Evolutionary conservation across 2,329 filamentous ascomycete species (phyloP).

Genomic region (Myriosclerotinia duriaeana): DNA sequence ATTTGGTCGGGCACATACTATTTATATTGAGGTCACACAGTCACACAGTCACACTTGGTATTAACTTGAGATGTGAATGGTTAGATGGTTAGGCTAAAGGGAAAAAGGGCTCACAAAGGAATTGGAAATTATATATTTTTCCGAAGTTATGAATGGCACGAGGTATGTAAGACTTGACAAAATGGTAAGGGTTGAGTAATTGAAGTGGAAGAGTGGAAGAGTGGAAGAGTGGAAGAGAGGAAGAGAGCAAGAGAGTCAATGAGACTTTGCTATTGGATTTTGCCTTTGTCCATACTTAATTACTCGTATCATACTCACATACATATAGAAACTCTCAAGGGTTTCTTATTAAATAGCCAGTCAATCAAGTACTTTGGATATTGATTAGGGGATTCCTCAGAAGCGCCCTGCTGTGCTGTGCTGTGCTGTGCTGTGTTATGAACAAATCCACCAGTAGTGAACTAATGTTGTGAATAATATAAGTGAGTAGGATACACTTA

Average conservation of each 20-base stretch:
- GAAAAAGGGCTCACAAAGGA: background rate
- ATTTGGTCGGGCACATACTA: background rate
- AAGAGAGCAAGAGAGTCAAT: background rate
- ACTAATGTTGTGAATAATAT: background rate
- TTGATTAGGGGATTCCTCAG: background rate
- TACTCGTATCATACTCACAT: background rate
- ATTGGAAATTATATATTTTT: background rate
- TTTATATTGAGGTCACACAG: slow-evolving; percentile 6
- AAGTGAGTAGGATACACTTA: background rate
- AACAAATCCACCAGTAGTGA: background rate
- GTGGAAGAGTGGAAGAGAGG: no score
- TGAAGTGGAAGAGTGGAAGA: no score
- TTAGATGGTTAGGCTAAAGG: background rate
- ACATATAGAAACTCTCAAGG: background rate
- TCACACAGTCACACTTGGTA: background rate
- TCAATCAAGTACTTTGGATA: background rate
- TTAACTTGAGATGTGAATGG: slow-evolving; percentile 8
- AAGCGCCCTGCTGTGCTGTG: no score
- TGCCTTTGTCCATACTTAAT: background rate
- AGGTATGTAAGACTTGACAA: background rate
- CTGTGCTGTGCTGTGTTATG: background rate
- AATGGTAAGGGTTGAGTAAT: background rate
- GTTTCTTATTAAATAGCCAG: background rate
- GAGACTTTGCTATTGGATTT: background rate
- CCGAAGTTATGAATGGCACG: background rate